Conservation (phyloP, 306 rosid genomes). For the Begonia loranthoides region DNA sequence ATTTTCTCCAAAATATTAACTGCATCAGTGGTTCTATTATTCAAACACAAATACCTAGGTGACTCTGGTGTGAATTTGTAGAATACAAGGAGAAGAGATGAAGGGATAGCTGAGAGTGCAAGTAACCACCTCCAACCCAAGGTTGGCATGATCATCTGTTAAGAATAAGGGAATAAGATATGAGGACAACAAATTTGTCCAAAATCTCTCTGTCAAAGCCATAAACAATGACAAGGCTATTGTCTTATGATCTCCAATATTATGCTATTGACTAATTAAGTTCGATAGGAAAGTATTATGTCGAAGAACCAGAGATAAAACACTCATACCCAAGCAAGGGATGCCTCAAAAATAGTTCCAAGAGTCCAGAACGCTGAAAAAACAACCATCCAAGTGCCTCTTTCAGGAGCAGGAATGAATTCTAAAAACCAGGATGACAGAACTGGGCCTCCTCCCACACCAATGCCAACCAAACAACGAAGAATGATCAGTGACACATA, state of each 20-base stretch:
- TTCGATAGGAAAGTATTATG: too few species aligned
- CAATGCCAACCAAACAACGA: slow-evolving; percentile 83
- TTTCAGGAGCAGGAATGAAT: slow-evolving; percentile 81
- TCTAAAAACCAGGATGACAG: slow-evolving; percentile 86
- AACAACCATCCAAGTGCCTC: slow-evolving; percentile 98
- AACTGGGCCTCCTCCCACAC: slow-evolving; percentile 96
- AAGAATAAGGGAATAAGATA: slow-evolving; percentile 16
- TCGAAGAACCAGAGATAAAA: too few species aligned
- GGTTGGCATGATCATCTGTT: slow-evolving; percentile 84
- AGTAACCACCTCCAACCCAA: slow-evolving; percentile 99
- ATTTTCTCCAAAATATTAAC: slow-evolving; percentile 64
- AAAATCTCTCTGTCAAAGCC: too few species aligned
- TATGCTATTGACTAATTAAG: too few species aligned
- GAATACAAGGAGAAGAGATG: slow-evolving; percentile 73
- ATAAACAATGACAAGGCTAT: too few species aligned
- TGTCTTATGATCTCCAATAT: too few species aligned
- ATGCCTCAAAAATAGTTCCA: slow-evolving; percentile 89
- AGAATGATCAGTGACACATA: slow-evolving; percentile 34
- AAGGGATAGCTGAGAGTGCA: slow-evolving; percentile 72
- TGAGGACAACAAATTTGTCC: slow-evolving; percentile 2
- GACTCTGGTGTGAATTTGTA: slow-evolving; percentile 76
- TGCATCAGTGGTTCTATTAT: slow-evolving; percentile 64
- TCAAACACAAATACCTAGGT: slow-evolving; percentile 74
- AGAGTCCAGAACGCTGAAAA: slow-evolving; percentile 90
- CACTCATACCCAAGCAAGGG: slow-evolving; percentile 82